Evolutionary conservation across 106 monocot species (phyloP), one percentile per base, ranked within the genome.

Genomic region (Dendrobium chrysotoxum): DNA sequence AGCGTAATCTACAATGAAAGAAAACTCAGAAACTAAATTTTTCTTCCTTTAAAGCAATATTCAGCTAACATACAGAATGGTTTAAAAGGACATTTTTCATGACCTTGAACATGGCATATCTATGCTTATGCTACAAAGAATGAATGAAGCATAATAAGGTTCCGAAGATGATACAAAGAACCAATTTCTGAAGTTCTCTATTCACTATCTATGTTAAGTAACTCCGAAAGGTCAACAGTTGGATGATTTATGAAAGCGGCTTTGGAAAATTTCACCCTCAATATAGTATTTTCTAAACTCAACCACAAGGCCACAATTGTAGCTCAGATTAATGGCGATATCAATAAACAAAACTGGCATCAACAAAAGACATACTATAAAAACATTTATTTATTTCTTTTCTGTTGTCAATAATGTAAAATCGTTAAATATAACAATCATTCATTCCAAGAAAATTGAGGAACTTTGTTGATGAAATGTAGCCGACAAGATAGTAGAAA

Each of bases 1-100:
- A 76, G 94, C 92, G 90, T 95, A 95, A 75, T 95, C 94, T 95
- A 79, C 25, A 20, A 78, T 78, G 8, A 65, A n/a, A 77, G 71
- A 72, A 80, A 70, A 21, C 1, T 18, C 1, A 18, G 23, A 71
- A 47, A 70, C 5, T 40, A 70, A 41, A 25, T 40, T 26, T n/a
- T 28, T 80, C 0, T 42, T 40, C 8, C 23, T 42, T 5, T 74
- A n/a, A 4, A n/a, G 21, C 26, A 65, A 25, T 65, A 70, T 31
- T 70, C 28, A 67, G 28, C 9, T 26, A 4, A n/a, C 28, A 2
- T 70, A 35, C 2, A 70, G 31, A 70, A n/a, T 31, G 70, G 28
- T 28, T 70, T 35, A 70, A 23, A 70, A 70, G 35, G 4, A 70
- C 13, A 70, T 70, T 10, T 13, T 28, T 16, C 64, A 65, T 8